Evolutionary conservation across 1,284 basidiomycete genomes (phyloP), one percentile per base, ranked within the genome.

Genomic region (Neotropicomus parvogracilis): DNA sequence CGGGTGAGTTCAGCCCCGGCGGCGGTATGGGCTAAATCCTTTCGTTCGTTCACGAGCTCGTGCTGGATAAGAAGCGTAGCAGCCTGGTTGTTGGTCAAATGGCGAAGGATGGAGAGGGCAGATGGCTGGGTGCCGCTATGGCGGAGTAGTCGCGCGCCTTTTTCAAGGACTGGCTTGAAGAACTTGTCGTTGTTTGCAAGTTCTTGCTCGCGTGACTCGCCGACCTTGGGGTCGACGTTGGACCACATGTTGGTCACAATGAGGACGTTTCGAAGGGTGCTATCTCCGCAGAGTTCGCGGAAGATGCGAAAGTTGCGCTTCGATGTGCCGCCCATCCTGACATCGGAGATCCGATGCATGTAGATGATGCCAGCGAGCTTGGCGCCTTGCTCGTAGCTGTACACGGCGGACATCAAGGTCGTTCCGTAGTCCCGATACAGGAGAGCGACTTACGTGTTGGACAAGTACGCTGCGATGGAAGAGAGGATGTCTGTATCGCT

Each of bases 161-260:
- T 73, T 27, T 71, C 69, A 11, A 76, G 59, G 2, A 64, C 63
- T n/a, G 62, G 67, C 50, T 67, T 69, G 57, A 68, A 70, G 46
- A 77, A 77, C 34, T 68, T 68, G 48, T 71, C 67, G 44, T 73
- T 70, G 24, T 38, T 58, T 20, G 59, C 56, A 13, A 73, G 60
- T 48, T 73, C 68, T 0, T 37, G 48, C 40, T 74, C 70, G 20
- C 71, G 60, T 4, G 61, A 66, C 46, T 67, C 60, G 2, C 69
- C 71, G 19, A 65, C 38, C 44, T 65, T 65, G 40, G 54, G 57
- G 37, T 66, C 60, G 33, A 74, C 66, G 46, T 68, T 64, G 17
- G 68, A 67, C 78, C 78, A 80, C 74, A 76, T 77, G 44, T 69
- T 78, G 43, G 77, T 80, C 27, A 71, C 70, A 50, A 80, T 68